Percentiles rank a stretch among this genome's conserved stretches.
phyloP scores from a whole-genome alignment of 164 flowering plant species.

The Vitis cinerea region DNA sequence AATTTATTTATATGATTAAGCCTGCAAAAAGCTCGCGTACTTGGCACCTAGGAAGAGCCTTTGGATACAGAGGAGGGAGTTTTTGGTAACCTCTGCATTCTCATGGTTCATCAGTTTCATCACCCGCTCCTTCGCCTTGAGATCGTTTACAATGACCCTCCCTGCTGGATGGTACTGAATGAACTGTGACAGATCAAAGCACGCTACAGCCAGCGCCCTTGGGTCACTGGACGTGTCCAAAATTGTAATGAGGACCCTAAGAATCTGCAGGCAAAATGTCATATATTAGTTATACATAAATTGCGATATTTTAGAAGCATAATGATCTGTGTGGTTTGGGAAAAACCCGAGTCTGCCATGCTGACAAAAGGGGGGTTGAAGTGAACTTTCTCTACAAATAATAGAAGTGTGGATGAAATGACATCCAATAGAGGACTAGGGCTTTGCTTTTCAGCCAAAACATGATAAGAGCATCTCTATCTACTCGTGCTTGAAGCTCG shows the following conservation, averaged over 20 bases:
- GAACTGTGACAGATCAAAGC: conserved; percentile 93
- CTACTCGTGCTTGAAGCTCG: too few relatives aligned
- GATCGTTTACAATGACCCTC: conserved; percentile 72
- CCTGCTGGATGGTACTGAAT: conserved; percentile 89
- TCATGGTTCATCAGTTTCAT: conserved; percentile 95
- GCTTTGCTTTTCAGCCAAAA: too few relatives aligned
- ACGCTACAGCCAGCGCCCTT: conserved; percentile 85
- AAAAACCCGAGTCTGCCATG: too few relatives aligned
- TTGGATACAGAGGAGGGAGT: conserved; percentile 83
- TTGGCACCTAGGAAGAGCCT: conserved; percentile 97
- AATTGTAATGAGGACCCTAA: conserved; percentile 90
- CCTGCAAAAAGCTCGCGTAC: conserved; percentile 96
- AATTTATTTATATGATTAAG: conserved; percentile 13
- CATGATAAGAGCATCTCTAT: too few relatives aligned
- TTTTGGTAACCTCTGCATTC: conserved; percentile 86
- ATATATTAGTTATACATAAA: background rate
- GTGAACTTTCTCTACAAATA: too few relatives aligned
- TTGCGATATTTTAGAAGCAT: background rate
- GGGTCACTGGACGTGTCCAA: conserved; percentile 85
- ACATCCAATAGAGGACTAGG: too few relatives aligned
- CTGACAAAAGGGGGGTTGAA: too few relatives aligned
- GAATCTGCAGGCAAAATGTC: conserved; percentile 44
- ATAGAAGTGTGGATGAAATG: too few relatives aligned
- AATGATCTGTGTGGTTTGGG: too few relatives aligned
- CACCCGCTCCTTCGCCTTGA: conserved; percentile 88